phyloP scores from a whole-genome alignment of 169 alveolate genomes.

The Cryptosporidium ubiquitum region DNA sequence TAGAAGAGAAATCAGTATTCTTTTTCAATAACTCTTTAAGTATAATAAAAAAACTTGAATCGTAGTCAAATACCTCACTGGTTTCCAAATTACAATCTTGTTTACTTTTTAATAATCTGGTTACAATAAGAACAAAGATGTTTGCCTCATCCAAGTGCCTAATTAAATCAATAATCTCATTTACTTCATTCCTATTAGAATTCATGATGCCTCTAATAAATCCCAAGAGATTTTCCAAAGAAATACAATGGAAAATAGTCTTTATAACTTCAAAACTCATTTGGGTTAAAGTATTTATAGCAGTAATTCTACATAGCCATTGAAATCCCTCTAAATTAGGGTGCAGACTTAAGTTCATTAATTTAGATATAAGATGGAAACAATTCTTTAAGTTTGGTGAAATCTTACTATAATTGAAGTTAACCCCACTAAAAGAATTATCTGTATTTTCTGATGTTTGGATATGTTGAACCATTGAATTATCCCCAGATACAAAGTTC shows the following conservation, averaged over 20 bases:
- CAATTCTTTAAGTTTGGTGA: not conserved
- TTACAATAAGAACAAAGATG: conserved; percentile 25
- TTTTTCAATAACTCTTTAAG: conserved; percentile 4
- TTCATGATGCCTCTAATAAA: conserved; percentile 16
- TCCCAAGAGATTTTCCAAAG: not conserved
- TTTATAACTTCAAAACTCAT: conserved; percentile 7
- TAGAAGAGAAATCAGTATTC: not conserved
- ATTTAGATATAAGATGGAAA: not conserved
- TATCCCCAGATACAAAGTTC: not conserved
- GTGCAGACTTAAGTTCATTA: conserved; percentile 2
- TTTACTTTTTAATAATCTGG: conserved; percentile 19
- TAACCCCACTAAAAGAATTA: not conserved
- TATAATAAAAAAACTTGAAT: conserved; percentile 10
- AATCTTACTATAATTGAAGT: not conserved
- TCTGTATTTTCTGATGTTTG: not conserved
- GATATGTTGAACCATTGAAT: not conserved
- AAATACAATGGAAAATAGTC: conserved; percentile 1
- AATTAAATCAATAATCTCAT: conserved; percentile 27
- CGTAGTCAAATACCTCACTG: not conserved
- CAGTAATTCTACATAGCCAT: conserved; percentile 35
- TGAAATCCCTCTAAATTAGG: not conserved
- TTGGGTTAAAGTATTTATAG: not conserved
- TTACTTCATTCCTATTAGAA: not conserved
- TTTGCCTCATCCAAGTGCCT: not conserved
- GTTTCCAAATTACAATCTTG: not conserved